These are phyloP conservation scores for Calonectria multiphialidica DNA, from an alignment of 2,329 filamentous ascomycete species.

Conservation along the genomic window DNA sequence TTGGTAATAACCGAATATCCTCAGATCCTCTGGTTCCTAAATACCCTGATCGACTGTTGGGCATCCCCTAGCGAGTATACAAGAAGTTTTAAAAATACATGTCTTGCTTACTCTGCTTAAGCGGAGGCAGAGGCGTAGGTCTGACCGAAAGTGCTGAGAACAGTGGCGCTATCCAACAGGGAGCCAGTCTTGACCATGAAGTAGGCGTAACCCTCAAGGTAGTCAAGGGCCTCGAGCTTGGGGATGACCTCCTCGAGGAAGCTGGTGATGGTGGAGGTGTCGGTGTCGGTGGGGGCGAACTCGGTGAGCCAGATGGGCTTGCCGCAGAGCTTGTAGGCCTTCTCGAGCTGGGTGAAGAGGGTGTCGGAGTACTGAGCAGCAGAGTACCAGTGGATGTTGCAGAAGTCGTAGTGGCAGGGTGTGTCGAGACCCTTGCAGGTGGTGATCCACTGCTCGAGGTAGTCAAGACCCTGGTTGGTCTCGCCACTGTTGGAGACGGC, in stretches of 20 bases:
- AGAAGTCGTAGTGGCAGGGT: conserved; percentile 69
- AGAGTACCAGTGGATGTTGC: conserved; percentile 75
- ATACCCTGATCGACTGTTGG: conserved; percentile 40
- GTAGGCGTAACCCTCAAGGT: conserved; percentile 69
- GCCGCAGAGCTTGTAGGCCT: conserved; percentile 59
- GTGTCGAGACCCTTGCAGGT: conserved; percentile 57
- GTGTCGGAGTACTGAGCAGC: conserved; percentile 57
- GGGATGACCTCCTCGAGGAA: conserved; percentile 65
- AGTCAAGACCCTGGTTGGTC: conserved; percentile 64
- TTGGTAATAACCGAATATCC: conserved; percentile 36
- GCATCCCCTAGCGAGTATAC: conserved; percentile 53
- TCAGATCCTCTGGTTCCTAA: conserved; percentile 37
- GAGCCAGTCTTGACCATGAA: conserved; percentile 62
- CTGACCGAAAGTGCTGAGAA: conserved; percentile 61
- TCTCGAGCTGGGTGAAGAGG: conserved; percentile 67
- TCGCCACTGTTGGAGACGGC: conserved; percentile 71
- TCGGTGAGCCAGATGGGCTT: conserved; percentile 73
- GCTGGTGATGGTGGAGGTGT: conserved; percentile 52
- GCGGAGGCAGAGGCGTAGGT: conserved; percentile 58
- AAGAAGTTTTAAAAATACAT: conserved; percentile 47
- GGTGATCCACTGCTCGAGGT: conserved; percentile 65
- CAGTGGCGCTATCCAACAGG: conserved; percentile 54
- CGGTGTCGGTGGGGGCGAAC: conserved; percentile 66
- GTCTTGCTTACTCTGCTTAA: conserved; percentile 7
- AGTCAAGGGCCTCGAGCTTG: conserved; percentile 61